A percentile compares a stretch with the other conserved stretches of the same genome.
These are phyloP conservation scores for Candida xyloterini DNA, from an alignment of 805 yeast species.

Conservation along the genomic window DNA sequence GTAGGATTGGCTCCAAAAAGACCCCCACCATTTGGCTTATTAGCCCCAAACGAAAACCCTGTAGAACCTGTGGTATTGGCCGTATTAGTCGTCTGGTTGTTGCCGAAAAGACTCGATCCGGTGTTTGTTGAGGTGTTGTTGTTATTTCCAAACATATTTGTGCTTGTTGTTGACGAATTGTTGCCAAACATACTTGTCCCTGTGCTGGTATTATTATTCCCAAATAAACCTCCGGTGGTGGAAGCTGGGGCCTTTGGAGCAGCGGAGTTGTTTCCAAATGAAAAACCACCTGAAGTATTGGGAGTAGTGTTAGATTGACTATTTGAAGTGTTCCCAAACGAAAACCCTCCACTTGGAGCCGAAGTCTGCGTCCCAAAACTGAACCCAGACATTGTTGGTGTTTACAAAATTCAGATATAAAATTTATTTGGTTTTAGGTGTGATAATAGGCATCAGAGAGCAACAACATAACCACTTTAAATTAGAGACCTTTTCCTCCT, in stretches of 20 bases:
- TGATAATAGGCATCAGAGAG: not conserved
- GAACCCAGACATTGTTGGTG: slow-evolving; percentile 16
- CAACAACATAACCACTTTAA: slow-evolving; percentile 3
- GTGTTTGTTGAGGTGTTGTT: not conserved
- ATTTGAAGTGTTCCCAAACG: slow-evolving; percentile 8
- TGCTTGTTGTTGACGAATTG: not conserved
- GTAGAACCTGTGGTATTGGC: slow-evolving; percentile 9
- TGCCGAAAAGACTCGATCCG: slow-evolving; percentile 9
- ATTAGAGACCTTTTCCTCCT: slow-evolving; percentile 47
- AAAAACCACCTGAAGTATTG: slow-evolving; percentile 8
- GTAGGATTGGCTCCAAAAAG: slow-evolving; percentile 21
- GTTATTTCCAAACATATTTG: slow-evolving; percentile 6
- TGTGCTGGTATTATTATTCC: slow-evolving; percentile 1
- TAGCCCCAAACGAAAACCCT: slow-evolving; percentile 18
- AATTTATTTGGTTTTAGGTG: slow-evolving; percentile 10
- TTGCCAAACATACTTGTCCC: slow-evolving; percentile 10
- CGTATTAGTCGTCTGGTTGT: slow-evolving; percentile 4
- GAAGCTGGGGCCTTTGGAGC: slow-evolving; percentile 1
- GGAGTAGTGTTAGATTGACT: not conserved
- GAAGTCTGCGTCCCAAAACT: slow-evolving; percentile 15
- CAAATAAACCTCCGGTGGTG: slow-evolving; percentile 2
- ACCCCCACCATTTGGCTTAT: slow-evolving; percentile 15
- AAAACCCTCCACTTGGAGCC: slow-evolving; percentile 12
- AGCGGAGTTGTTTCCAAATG: slow-evolving; percentile 7
- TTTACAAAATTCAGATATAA: slow-evolving; percentile 8